These are phyloP conservation scores for Boletus rubescentipes DNA, from an alignment of 768 basidiomycete species.

Conservation along the genomic window DNA sequence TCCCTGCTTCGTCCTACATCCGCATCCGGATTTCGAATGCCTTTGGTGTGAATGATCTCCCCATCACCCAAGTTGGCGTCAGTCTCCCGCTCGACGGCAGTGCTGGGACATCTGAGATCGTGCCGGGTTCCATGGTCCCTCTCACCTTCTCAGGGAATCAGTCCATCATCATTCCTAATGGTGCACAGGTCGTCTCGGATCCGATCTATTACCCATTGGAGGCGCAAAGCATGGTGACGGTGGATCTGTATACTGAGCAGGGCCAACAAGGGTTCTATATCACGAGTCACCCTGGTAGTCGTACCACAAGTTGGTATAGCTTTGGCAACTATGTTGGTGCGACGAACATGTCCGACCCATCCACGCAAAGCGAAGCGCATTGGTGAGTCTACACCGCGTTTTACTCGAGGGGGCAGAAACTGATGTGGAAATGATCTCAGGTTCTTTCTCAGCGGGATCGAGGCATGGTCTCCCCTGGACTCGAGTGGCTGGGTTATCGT, in stretches of 20 bases:
- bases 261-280: constrained; percentile 1
- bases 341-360: constrained; percentile 14
- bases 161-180: constrained; percentile 1
- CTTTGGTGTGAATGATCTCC: not conserved
- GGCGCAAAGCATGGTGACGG: not conserved
- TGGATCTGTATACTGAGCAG: constrained; percentile 1
- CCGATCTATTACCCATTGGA: not conserved
- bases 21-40: constrained; percentile 1
- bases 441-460: constrained; percentile 4
- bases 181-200: not conserved
- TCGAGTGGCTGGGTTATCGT: constrained; percentile 1
- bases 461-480: constrained; percentile 1
- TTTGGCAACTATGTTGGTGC: constrained; percentile 3
- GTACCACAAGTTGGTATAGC: constrained; percentile 2
- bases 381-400: not conserved
- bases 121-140: not conserved
- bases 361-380: not conserved
- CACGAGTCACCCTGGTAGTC: constrained; percentile 1
- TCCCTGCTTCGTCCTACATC: constrained; percentile 1
- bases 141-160: constrained; percentile 1
- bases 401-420: not conserved
- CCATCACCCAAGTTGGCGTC: not conserved
- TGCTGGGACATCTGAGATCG: not conserved
- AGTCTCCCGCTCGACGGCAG: not conserved
- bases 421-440: constrained; percentile 9